Evolutionary conservation across 2,329 filamentous ascomycete genomes (phyloP).

Genomic region (Pezizomycotina sp.): DNA sequence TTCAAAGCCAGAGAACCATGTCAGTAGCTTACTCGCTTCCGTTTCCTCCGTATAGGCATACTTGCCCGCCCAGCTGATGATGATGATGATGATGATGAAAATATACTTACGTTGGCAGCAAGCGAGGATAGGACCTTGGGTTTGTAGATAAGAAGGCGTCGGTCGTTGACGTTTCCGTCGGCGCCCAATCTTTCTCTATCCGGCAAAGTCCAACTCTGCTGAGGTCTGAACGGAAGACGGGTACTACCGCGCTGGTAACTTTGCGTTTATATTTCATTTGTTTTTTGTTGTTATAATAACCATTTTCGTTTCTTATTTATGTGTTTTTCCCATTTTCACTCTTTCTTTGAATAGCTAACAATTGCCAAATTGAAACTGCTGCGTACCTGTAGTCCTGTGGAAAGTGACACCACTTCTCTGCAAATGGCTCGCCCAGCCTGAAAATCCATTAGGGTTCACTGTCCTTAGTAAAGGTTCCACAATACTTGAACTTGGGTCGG

Average conservation of each 20-base stretch:
- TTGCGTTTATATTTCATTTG: too few species aligned
- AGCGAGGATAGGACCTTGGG: constrained; percentile 47
- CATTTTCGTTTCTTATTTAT: too few species aligned
- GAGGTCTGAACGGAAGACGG: constrained; percentile 54
- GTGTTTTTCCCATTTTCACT: constrained; percentile 6
- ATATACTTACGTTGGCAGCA: not conserved
- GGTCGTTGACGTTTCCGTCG: constrained; percentile 50
- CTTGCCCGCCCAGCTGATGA: not conserved
- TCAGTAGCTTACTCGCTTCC: constrained; percentile 2
- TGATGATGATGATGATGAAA: not conserved
- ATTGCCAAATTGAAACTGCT: constrained; percentile 1
- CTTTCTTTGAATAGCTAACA: too few species aligned
- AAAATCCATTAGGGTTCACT: constrained; percentile 46
- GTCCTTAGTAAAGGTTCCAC: constrained; percentile 41
- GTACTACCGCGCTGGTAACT: constrained; percentile 61
- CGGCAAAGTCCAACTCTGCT: constrained; percentile 72
- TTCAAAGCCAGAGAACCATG: constrained; percentile 16
- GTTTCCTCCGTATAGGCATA: not conserved
- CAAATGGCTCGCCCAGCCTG: constrained; percentile 51
- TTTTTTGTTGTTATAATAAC: too few species aligned
- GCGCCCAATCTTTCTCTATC: constrained; percentile 54
- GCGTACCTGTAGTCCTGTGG: constrained; percentile 55
- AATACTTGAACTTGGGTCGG: constrained; percentile 73
- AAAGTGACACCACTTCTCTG: constrained; percentile 73
- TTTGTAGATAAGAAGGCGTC: constrained; percentile 60